Base-by-base conservation (phyloP, 1,139 yeast genomes). In the Blastobotrys apis region DNA sequence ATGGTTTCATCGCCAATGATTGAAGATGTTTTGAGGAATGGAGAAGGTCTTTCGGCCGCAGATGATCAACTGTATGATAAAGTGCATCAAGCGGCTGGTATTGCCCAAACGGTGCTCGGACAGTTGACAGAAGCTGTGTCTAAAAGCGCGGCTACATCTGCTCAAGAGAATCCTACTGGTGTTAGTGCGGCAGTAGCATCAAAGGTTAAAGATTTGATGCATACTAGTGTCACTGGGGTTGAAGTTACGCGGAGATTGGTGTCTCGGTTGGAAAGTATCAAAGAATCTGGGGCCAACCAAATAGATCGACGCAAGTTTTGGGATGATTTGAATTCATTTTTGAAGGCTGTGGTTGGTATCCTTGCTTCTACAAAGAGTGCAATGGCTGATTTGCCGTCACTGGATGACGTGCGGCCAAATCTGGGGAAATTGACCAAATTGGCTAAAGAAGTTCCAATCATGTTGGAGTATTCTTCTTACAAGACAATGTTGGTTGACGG, bases 371-470 rank as follows among this genome's bases (percentile, higher is more conserved):
- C 94, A 0, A 88, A 87, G 59, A 77, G 79, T 1, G 79, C 92
- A n/a, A 83, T 86, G 75, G 74, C 75, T 46, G 95, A 86, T 55
- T 69, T 87, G 47, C 92, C 95, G 0, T 75, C 81, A 12, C 70
- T 90, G 41, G 82, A 84, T 54, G 95, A 85, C 47, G 84, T 85
- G 3, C 71, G 96, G 49, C 79, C 86, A 4, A 81, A 85, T 5
- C 75, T 90, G 68, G 86, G 95, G 0, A 77, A 80, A 27, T 69
- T 90, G 47, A 88, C 97, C 0, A 81, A 87, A 51, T 84, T 90
- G 3, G 86, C 96, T 2, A 90, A 90, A 58, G 97, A 90, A 56
- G 85, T 90, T 10, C 88, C 97, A 0, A 80, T 85, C 12, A 71
- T 85, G 54, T 66, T 88, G 38, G 96, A 88, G 58, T 69, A 73